These are phyloP conservation scores for Trametes versicolor DNA, from an alignment of 1,284 basidiomycete species.

Conservation along the genomic window DNA sequence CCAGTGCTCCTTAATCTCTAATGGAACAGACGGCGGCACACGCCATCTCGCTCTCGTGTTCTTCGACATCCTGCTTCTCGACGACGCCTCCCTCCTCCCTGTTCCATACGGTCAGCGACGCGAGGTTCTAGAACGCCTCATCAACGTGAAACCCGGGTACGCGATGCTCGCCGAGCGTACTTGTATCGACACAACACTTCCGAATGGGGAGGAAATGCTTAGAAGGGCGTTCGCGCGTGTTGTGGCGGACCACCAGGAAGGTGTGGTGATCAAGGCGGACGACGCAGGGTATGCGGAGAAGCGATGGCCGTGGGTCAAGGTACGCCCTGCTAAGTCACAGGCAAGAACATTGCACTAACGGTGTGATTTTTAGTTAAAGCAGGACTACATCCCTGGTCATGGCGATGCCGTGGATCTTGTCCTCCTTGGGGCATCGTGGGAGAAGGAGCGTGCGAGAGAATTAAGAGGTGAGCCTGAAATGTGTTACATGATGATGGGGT, in stretches of 20 bases:
- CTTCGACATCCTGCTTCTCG: constrained; percentile 81
- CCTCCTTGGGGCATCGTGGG: constrained; percentile 81
- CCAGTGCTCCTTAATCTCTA: constrained; percentile 58
- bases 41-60: constrained; percentile 83
- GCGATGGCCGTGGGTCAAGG: constrained; percentile 80
- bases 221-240: constrained; percentile 59
- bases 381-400: constrained; percentile 85
- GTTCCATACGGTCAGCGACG: constrained; percentile 69
- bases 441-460: constrained; percentile 78
- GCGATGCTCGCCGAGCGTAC: constrained; percentile 68
- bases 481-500: not conserved
- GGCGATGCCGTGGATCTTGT: constrained; percentile 86
- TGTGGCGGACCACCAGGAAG: constrained; percentile 64
- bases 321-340: constrained; percentile 49
- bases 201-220: constrained; percentile 45
- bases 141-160: constrained; percentile 63
- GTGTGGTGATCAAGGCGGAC: constrained; percentile 82
- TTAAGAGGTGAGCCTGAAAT: constrained; percentile 64
- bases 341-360: not conserved
- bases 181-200: constrained; percentile 37
- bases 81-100: constrained; percentile 65
- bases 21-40: constrained; percentile 50
- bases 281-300: constrained; percentile 72
- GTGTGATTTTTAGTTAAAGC: constrained; percentile 54
- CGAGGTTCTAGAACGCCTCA: constrained; percentile 63